Conservation (phyloP, 495 filamentous ascomycete genomes). For the Stereocaulon alpinum region DNA sequence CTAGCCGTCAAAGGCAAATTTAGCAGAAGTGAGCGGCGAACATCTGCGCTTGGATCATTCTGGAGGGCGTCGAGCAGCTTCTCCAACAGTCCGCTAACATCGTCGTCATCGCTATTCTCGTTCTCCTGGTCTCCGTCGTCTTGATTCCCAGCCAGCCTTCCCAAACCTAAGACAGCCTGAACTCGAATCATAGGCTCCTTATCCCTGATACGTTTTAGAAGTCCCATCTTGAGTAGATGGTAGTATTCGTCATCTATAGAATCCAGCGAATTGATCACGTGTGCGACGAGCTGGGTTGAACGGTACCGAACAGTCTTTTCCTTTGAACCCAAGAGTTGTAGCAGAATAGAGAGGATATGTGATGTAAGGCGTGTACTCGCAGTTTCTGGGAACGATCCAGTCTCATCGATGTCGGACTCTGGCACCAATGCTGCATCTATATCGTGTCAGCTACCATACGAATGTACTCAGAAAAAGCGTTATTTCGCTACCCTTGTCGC, state of each 20-base stretch:
- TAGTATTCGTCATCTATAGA: constrained; percentile 86
- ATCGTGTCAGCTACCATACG: constrained; percentile 2
- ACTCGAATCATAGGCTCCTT: constrained; percentile 86
- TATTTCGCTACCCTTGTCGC: constrained; percentile 62
- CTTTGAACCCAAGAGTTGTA: constrained; percentile 65
- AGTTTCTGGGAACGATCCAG: constrained; percentile 60
- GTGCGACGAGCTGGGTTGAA: constrained; percentile 76
- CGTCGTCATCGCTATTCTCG: constrained; percentile 50
- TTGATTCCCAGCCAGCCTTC: constrained; percentile 71
- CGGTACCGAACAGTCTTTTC: constrained; percentile 90
- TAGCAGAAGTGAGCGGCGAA: constrained; percentile 74
- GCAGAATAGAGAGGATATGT: constrained; percentile 55
- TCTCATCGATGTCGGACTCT: constrained; percentile 37
- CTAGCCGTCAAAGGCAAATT: constrained; percentile 72
- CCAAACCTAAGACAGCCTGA: constrained; percentile 87
- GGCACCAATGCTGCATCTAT: constrained; percentile 39
- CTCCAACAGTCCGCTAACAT: constrained; percentile 53
- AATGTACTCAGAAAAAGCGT: constrained; percentile 21
- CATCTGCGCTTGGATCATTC: constrained; percentile 89
- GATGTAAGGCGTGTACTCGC: constrained; percentile 69
- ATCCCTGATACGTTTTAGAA: constrained; percentile 78
- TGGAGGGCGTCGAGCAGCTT: constrained; percentile 87
- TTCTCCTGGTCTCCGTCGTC: constrained; percentile 62
- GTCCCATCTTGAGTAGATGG: constrained; percentile 59
- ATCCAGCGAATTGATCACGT: constrained; percentile 82